Evolutionary conservation across 1,139 yeast species (phyloP).

Genomic region (Nakaseomyces nivariensis): DNA sequence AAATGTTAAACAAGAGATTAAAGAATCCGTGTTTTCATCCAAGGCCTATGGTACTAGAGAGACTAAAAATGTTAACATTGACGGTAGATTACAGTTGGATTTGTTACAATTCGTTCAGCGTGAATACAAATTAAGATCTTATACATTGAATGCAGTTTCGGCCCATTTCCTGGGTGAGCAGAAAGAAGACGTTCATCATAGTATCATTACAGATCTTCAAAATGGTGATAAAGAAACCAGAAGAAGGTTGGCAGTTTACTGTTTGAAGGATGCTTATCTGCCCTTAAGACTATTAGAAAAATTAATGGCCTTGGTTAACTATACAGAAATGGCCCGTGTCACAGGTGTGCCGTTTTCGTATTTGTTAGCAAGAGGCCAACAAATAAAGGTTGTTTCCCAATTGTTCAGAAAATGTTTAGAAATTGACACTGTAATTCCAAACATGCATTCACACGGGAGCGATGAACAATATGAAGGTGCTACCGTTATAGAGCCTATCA

Average conservation of each 20-base stretch:
- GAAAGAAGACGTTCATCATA: slow-evolving; percentile 96
- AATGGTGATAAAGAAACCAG: slow-evolving; percentile 89
- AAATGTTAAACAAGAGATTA: slow-evolving; percentile 61
- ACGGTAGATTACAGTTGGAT: slow-evolving; percentile 93
- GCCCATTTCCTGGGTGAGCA: slow-evolving; percentile 92
- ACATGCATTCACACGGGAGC: slow-evolving; percentile 69
- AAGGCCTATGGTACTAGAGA: slow-evolving; percentile 96
- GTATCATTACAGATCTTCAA: slow-evolving; percentile 89
- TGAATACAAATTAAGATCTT: slow-evolving; percentile 88
- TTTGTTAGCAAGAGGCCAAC: slow-evolving; percentile 86
- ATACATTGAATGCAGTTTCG: slow-evolving; percentile 89
- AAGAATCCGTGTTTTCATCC: slow-evolving; percentile 78
- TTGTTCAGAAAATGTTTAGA: slow-evolving; percentile 83
- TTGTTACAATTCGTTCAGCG: slow-evolving; percentile 86
- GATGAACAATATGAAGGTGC: slow-evolving; percentile 98
- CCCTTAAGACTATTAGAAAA: slow-evolving; percentile 84
- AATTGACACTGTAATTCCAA: slow-evolving; percentile 81
- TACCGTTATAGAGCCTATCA: slow-evolving; percentile 89
- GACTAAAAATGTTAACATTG: slow-evolving; percentile 81
- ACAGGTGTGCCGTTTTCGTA: slow-evolving; percentile 97
- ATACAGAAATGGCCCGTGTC: slow-evolving; percentile 98
- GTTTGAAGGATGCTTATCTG: slow-evolving; percentile 90
- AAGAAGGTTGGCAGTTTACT: slow-evolving; percentile 90
- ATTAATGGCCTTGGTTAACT: slow-evolving; percentile 90
- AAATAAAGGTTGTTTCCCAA: slow-evolving; percentile 93